A percentile compares a stretch with the other conserved stretches of the same genome.
These are phyloP conservation scores for Parafenestella ontariensis DNA, from an alignment of 2,329 filamentous ascomycete species.

Conservation along the genomic window DNA sequence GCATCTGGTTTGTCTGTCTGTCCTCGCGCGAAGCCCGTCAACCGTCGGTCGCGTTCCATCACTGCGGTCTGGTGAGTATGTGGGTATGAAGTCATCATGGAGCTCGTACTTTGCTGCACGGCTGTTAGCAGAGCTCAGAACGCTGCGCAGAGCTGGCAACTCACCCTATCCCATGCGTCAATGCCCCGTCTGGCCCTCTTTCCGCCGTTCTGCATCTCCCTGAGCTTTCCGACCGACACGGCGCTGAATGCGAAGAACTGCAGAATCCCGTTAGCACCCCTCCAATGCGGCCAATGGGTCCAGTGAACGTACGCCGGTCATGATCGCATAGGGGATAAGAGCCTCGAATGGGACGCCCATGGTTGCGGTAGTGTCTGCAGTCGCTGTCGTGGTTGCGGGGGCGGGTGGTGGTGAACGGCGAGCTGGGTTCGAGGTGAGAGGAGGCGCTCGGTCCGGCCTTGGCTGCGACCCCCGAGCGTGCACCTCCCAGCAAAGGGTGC, in stretches of 20 bases:
- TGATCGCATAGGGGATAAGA: slow-evolving; percentile 69
- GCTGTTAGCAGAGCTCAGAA: slow-evolving; percentile 49
- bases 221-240: slow-evolving; percentile 63
- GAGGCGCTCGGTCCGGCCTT: neutral
- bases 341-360: slow-evolving; percentile 74
- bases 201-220: slow-evolving; percentile 67
- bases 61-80: slow-evolving; percentile 55
- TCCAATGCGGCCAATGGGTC: slow-evolving; percentile 12
- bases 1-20: slow-evolving; percentile 67
- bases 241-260: slow-evolving; percentile 69
- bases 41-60: slow-evolving; percentile 70
- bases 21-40: slow-evolving; percentile 67
- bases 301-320: slow-evolving; percentile 61
- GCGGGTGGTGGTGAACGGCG: slow-evolving; percentile 18
- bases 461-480: slow-evolving; percentile 13
- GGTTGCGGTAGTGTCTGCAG: slow-evolving; percentile 41
- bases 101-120: slow-evolving; percentile 61
- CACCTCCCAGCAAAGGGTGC: slow-evolving; percentile 30
- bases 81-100: slow-evolving; percentile 39
- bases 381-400: slow-evolving; percentile 28
- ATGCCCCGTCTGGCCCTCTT: slow-evolving; percentile 66
- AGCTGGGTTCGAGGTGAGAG: slow-evolving; percentile 18
- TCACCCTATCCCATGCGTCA: slow-evolving; percentile 70
- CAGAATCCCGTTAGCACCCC: slow-evolving; percentile 27
- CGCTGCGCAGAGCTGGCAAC: slow-evolving; percentile 32